Percentiles rank a stretch among this genome's conserved stretches.
Conservation (phyloP, 2,329 filamentous ascomycete species). For the Penicillium concentricum region DNA sequence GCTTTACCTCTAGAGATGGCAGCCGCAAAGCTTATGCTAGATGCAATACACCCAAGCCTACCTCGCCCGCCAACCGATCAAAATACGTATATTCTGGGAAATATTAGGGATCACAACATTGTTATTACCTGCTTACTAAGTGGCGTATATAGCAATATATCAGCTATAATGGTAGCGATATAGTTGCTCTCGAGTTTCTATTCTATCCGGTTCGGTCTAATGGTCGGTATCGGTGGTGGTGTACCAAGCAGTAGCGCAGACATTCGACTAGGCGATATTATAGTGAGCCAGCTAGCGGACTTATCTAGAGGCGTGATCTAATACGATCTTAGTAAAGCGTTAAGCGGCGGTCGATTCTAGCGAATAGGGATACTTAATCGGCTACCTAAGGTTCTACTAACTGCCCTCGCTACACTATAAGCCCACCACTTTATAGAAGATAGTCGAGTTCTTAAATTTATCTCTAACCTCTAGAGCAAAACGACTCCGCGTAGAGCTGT, state of each 20-base stretch:
- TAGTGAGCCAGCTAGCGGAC: slow-evolving; percentile 8
- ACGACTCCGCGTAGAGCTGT: background rate
- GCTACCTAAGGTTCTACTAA: background rate
- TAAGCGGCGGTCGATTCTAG: background rate
- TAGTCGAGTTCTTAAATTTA: background rate
- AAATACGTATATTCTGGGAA: slow-evolving; percentile 20
- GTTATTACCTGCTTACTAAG: slow-evolving; percentile 19
- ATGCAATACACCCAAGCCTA: slow-evolving; percentile 12
- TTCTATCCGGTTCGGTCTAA: slow-evolving; percentile 17
- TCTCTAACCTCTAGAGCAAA: background rate
- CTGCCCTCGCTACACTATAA: background rate
- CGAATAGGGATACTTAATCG: slow-evolving; percentile 5
- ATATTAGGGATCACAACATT: slow-evolving; percentile 22
- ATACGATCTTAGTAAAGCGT: slow-evolving; percentile 15
- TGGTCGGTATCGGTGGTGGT: slow-evolving; percentile 23
- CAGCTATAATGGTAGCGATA: slow-evolving; percentile 15
- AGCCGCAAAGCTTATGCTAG: slow-evolving; percentile 23
- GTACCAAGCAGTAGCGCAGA: slow-evolving; percentile 12
- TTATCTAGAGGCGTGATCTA: slow-evolving; percentile 13
- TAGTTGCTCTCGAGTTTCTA: slow-evolving; percentile 20
- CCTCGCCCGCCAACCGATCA: slow-evolving; percentile 10
- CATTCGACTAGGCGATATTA: slow-evolving; percentile 23
- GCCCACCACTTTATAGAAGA: background rate
- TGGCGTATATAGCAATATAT: slow-evolving; percentile 9
- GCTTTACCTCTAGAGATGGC: slow-evolving; percentile 22